Base-by-base conservation (phyloP, 106 monocot genomes). In the Agapanthus africanus region DNA sequence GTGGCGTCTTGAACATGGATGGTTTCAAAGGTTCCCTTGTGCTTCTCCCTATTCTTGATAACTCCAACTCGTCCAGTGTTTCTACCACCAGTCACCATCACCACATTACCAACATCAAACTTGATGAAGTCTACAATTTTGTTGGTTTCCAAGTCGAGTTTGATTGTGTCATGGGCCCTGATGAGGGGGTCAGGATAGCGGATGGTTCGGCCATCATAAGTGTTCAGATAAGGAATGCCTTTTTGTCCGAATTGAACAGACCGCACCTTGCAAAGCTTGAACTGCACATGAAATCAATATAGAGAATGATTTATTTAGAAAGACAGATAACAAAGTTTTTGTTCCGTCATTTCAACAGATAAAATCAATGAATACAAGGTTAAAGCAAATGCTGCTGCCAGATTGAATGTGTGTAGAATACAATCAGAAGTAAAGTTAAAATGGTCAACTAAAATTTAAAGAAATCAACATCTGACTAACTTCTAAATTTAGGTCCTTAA, bases 31-130 rank as follows among this genome's bases (percentile, higher is more conserved):
- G 76, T 84, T 11, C 91, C 91, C 87, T 91, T 91, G 38, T 91
- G 91, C 77, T 91, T 91, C 79, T 91, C 91, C 73, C 91, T 76
- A 84, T 84, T 87, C 91, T 91, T 91, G 66, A 91, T 91, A 36
- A 91, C 68, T 11, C 91, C 91, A 6, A 91, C 91, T 22, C 91
- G 87, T 2, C 91, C 91, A 3, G 79, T 91, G 77, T 91, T 91
- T 41, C 87, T 76, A 10, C 91, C 91, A 38, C 91, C 91, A 30
- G 87, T 91, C 38, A 91, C 91, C 91, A 91, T 91, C 5, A 91
- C 87, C 11, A 91, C 82, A 75, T 91, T 91, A 1, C 91, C 91
- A 15, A 91, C 91, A 54, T 91, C 91, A 64, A 91, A 91, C 64
- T 91, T 87, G 77, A 91, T 87, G 76, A 87, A 91, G 40, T 91